These are phyloP conservation scores for Epichloe uncinata DNA, from an alignment of 2,329 filamentous ascomycete species.

Conservation along the genomic window DNA sequence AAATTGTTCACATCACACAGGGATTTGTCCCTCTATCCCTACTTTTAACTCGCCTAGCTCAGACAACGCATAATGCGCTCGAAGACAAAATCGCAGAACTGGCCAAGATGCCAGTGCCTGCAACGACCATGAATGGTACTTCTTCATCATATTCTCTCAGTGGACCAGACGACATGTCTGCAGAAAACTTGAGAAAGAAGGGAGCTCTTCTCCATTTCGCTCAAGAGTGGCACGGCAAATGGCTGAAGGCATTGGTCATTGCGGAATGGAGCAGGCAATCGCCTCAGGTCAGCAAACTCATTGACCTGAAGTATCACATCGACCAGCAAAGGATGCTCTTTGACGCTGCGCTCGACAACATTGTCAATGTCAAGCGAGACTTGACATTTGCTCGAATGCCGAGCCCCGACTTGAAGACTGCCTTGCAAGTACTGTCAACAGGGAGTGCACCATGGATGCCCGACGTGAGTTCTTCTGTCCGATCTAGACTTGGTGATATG, in stretches of 20 bases:
- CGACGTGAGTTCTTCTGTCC: conserved; percentile 39
- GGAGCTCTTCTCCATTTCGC: conserved; percentile 60
- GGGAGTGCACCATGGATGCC: conserved; percentile 69
- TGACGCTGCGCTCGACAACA: conserved; percentile 43
- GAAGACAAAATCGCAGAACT: conserved; percentile 56
- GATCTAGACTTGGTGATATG: neutral
- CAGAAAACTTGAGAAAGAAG: conserved; percentile 65
- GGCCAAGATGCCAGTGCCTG: conserved; percentile 50
- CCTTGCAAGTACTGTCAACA: conserved; percentile 69
- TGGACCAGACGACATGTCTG: conserved; percentile 41
- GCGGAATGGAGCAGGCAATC: conserved; percentile 79
- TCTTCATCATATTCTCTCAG: conserved; percentile 15
- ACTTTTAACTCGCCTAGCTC: conserved; percentile 65
- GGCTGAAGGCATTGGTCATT: conserved; percentile 85
- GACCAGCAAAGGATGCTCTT: conserved; percentile 49
- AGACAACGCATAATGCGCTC: conserved; percentile 71
- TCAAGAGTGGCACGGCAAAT: conserved; percentile 68
- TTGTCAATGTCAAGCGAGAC: conserved; percentile 61
- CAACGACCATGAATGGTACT: conserved; percentile 37
- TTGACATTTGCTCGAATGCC: conserved; percentile 63
- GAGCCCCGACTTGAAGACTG: conserved; percentile 83
- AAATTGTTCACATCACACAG: conserved; percentile 57
- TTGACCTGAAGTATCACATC: conserved; percentile 72
- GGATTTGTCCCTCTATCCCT: conserved; percentile 64
- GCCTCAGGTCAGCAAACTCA: conserved; percentile 68